A percentile compares a stretch with the other conserved stretches of the same genome.
Conservation (phyloP, 2,329 filamentous ascomycete genomes). For the Phaeosphaeriaceae sp. region DNA sequence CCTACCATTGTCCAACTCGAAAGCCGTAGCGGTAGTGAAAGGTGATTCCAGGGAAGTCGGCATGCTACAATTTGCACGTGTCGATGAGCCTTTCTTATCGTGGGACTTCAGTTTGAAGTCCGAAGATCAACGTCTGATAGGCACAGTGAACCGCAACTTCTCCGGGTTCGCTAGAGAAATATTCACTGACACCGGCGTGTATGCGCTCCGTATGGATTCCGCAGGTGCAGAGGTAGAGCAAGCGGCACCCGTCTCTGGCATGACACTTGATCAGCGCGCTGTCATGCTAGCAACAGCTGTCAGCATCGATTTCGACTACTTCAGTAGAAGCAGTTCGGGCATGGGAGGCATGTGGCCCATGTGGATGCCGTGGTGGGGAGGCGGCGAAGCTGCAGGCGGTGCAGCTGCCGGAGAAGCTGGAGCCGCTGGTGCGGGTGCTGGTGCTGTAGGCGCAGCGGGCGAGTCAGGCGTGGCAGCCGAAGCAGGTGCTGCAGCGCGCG, state of each 20-base stretch:
- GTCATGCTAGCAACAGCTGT: constrained; percentile 72
- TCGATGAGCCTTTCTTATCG: constrained; percentile 68
- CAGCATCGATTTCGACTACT: constrained; percentile 72
- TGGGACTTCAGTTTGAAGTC: constrained; percentile 69
- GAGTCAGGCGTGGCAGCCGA: constrained; percentile 55
- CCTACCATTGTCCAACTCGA: constrained; percentile 57
- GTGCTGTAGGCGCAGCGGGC: constrained; percentile 47
- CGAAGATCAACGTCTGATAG: constrained; percentile 59
- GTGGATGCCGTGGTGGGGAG: constrained; percentile 60
- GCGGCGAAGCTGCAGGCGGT: constrained; percentile 41
- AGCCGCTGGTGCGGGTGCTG: constrained; percentile 46
- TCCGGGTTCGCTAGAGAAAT: constrained; percentile 68
- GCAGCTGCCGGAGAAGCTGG: constrained; percentile 51
- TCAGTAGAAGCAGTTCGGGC: constrained; percentile 63
- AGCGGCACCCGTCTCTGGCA: constrained; percentile 55
- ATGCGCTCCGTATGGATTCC: constrained; percentile 69
- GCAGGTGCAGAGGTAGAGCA: constrained; percentile 54
- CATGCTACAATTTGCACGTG: constrained; percentile 67
- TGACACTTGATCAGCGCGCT: constrained; percentile 71
- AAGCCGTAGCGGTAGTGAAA: constrained; percentile 54
- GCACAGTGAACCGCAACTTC: constrained; percentile 70
- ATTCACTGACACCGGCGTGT: constrained; percentile 71
- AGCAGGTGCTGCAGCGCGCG: constrained; percentile 54
- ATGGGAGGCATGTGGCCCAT: constrained; percentile 54
- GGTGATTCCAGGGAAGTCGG: constrained; percentile 48